phyloP scores from a whole-genome alignment of 2,329 filamentous ascomycete genomes.

The Pseudogymnoascus sp. region DNA sequence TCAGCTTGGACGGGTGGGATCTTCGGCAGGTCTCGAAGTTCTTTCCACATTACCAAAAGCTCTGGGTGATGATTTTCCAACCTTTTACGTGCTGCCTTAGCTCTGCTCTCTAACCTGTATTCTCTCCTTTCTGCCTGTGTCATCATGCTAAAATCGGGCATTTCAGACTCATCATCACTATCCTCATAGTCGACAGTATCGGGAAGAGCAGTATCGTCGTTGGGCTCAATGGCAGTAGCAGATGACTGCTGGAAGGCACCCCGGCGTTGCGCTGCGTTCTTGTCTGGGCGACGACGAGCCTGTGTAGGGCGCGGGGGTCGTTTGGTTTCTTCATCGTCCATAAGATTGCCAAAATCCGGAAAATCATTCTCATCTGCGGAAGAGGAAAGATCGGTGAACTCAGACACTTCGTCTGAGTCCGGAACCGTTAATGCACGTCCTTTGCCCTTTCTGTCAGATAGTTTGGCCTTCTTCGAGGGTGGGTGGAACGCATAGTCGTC shows the following conservation, averaged over 20 bases:
- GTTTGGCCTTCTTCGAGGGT: slow-evolving; percentile 15
- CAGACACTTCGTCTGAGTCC: slow-evolving; percentile 17
- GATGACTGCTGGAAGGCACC: not conserved
- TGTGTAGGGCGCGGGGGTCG: slow-evolving; percentile 26
- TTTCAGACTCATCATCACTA: not conserved
- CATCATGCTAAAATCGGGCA: slow-evolving; percentile 15
- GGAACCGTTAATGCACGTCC: slow-evolving; percentile 22
- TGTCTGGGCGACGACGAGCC: not conserved
- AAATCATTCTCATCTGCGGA: not conserved
- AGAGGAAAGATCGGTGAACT: not conserved
- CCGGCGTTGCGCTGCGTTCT: not conserved
- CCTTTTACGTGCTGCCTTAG: slow-evolving; percentile 48
- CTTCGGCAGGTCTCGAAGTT: slow-evolving; percentile 58
- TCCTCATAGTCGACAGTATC: not conserved
- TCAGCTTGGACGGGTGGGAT: slow-evolving; percentile 56
- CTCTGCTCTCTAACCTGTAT: slow-evolving; percentile 30
- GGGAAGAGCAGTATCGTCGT: slow-evolving; percentile 13
- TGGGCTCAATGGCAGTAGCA: slow-evolving; percentile 29
- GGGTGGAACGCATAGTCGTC: slow-evolving; percentile 16
- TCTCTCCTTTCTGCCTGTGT: slow-evolving; percentile 20
- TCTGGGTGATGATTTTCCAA: slow-evolving; percentile 71
- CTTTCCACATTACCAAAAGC: slow-evolving; percentile 76
- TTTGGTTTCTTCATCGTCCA: slow-evolving; percentile 8
- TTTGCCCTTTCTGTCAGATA: slow-evolving; percentile 15
- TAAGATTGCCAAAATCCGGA: not conserved